Conservation (phyloP, 805 yeast genomes). For the Cyberlindnera xylosilytica region DNA sequence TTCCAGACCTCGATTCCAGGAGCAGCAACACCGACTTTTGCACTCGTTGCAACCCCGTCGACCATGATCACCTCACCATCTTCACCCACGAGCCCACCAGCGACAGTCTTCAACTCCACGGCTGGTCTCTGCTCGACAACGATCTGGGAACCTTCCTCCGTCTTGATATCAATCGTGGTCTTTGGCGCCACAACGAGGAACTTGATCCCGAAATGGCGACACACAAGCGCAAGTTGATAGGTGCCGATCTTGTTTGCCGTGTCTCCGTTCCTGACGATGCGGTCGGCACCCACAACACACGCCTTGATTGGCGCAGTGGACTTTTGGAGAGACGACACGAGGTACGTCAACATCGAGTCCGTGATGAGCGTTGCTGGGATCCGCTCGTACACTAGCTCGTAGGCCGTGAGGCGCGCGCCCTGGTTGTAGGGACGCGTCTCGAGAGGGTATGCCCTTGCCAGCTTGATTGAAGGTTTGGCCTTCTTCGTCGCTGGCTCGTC, state of each 20-base stretch:
- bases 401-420: constrained; percentile 91
- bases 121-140: constrained; percentile 86
- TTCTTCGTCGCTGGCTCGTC: constrained; percentile 28
- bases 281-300: constrained; percentile 84
- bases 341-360: constrained; percentile 86
- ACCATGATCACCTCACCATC: constrained; percentile 27
- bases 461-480: constrained; percentile 38
- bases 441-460: constrained; percentile 77
- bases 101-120: constrained; percentile 70
- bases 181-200: constrained; percentile 95
- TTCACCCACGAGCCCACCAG: constrained; percentile 56
- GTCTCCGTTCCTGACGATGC: constrained; percentile 91
- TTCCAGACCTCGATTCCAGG: constrained; percentile 88
- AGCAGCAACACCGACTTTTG: constrained; percentile 78
- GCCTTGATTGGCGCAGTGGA: constrained; percentile 69
- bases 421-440: constrained; percentile 97
- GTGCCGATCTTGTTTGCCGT: constrained; percentile 97
- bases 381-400: constrained; percentile 78
- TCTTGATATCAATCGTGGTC: constrained; percentile 77
- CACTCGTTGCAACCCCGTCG: constrained; percentile 31
- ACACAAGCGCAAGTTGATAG: constrained; percentile 78
- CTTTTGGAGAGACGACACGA: constrained; percentile 44
- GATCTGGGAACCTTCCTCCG: constrained; percentile 68
- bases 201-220: constrained; percentile 60
- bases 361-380: constrained; percentile 89